phyloP scores from a whole-genome alignment of 2,329 filamentous ascomycete genomes.

The Pleomassaria siparia region DNA sequence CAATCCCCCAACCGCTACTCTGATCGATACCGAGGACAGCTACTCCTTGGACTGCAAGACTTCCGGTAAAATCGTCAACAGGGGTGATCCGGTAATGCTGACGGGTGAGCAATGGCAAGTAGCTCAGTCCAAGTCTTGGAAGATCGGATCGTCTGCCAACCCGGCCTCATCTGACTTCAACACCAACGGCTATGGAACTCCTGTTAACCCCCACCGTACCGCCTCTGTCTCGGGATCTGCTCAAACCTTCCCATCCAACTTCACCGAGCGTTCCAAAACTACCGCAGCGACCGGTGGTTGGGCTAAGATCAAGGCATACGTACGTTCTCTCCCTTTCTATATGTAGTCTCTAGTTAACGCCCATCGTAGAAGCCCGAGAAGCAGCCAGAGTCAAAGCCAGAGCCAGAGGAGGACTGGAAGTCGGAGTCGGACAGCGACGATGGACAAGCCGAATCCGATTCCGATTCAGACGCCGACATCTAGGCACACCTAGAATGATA shows the following conservation, averaged over 20 bases:
- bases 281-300: constrained; percentile 18
- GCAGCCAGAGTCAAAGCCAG: no score
- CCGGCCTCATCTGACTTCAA: constrained; percentile 21
- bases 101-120: constrained; percentile 15
- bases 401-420: constrained; percentile 33
- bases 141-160: constrained; percentile 15
- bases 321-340: constrained; percentile 13
- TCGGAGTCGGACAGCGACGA: constrained; percentile 49
- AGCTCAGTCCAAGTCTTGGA: constrained; percentile 25
- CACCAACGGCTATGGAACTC: constrained; percentile 21
- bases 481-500: constrained; percentile 2
- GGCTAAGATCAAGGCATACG: constrained; percentile 35
- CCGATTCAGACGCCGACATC: constrained; percentile 35
- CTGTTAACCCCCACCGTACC: constrained; percentile 2
- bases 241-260: constrained; percentile 24
- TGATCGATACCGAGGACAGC: constrained; percentile 25
- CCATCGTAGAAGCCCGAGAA: background rate
- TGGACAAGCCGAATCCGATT: constrained; percentile 42
- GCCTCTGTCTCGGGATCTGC: constrained; percentile 16
- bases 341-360: background rate
- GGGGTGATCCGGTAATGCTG: constrained; percentile 5
- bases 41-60: background rate
- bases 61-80: background rate
- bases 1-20: constrained; percentile 9
- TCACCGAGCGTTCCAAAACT: constrained; percentile 26